Evolutionary conservation across 208 protist species (phyloP), one percentile per base, ranked within the genome.

Genomic region (Leishmania martiniquensis): DNA sequence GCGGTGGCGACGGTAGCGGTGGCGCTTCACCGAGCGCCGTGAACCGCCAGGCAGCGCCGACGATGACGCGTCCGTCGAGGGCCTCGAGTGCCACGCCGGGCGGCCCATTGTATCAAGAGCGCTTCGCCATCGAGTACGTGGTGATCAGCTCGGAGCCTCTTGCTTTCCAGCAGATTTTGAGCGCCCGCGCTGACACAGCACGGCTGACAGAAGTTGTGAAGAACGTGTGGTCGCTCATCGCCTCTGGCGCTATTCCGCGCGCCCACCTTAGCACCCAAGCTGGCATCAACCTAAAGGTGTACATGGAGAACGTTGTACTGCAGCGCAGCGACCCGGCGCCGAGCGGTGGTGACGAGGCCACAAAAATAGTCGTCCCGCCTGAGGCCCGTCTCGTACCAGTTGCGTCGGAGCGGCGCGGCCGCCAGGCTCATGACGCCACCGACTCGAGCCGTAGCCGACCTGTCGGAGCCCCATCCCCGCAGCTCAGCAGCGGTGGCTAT

Each of bases 51-150:
- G 6, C 68, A 39, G 13, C 78, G 76, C 22, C 52, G 22, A 57
- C 52, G 7, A 69, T 72, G 13, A 32, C 69, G 9, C 67, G 39
- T 22, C 9, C 63, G 20, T 60, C 77, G 62, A 62, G 75, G 17
- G 67, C 70, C 29, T 54, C 76, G 34, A 81, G 73, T 29, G 77
- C 65, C 47, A 39, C 73, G 17, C 68, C 83, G 32, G 68, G 73
- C 39, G 72, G 59, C 72, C 66, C 39, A 0, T 29, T 66, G 47
- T 87, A 88, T 45, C 88, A 92, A n/a, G 85, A 94, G 47, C 86
- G 88, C 44, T 93, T 96, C 69, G 84, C 87, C 7, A 73, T 96
- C 34, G 89, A 96, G 76, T 92, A 90, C 78, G 54, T 87, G 15
- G 52, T 90, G 45, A 63, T 95, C 29, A 63, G 77, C 15, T 78